Conservation (phyloP, 495 filamentous ascomycete species). For the Melanomma pulvis-pyrius region DNA sequence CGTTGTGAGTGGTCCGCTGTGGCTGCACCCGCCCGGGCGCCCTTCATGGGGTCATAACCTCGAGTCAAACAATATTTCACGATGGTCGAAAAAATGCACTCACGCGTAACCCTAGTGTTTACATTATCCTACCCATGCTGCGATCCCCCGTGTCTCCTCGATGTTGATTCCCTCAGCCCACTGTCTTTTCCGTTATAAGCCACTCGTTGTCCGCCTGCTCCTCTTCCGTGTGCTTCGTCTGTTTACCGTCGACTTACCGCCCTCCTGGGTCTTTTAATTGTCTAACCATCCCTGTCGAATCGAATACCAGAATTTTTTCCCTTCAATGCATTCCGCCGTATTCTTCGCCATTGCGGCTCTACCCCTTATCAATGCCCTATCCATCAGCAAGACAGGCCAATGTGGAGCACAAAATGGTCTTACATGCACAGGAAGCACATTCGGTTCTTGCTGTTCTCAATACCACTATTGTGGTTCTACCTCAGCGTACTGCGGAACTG, state of each 20-base stretch:
- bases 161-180: no score
- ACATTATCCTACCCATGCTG: no score
- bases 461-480: neutral
- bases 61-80: neutral
- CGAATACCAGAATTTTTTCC: neutral
- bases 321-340: neutral
- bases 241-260: neutral
- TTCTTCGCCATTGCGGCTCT: neutral
- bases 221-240: neutral
- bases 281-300: neutral
- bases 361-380: neutral
- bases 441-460: neutral
- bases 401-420: neutral
- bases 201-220: neutral
- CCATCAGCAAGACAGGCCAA: neutral
- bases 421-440: neutral
- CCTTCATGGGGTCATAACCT: neutral
- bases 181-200: neutral
- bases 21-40: neutral
- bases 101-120: no score
- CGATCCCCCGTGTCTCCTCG: no score
- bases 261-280: neutral
- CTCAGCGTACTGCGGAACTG: constrained; percentile 1
- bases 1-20: neutral
- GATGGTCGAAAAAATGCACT: no score